These are phyloP conservation scores for Cylindrotheca fusiformis DNA, from an alignment of 108 stramenopile species.

Conservation along the genomic window DNA sequence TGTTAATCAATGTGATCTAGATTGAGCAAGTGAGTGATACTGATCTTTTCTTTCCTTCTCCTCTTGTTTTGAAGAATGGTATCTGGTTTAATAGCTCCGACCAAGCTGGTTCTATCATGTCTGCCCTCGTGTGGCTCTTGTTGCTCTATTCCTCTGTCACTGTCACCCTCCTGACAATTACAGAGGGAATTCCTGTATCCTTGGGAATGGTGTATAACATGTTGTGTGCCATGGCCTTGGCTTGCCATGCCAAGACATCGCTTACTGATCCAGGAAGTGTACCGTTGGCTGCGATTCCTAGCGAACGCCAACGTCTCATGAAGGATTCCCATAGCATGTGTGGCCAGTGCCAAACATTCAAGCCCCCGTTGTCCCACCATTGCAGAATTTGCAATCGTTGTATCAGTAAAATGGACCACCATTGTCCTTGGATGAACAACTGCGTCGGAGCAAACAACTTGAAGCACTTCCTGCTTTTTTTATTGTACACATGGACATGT, in stretches of 20 bases:
- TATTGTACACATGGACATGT: slow-evolving; percentile 83
- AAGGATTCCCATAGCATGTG: slow-evolving; percentile 68
- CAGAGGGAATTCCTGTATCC: slow-evolving; percentile 49
- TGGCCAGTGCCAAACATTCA: slow-evolving; percentile 87
- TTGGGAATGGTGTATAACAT: slow-evolving; percentile 55
- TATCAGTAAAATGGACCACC: slow-evolving; percentile 93
- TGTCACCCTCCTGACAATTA: slow-evolving; percentile 55
- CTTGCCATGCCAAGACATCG: slow-evolving; percentile 73
- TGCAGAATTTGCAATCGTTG: slow-evolving; percentile 96
- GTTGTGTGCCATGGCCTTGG: slow-evolving; percentile 56
- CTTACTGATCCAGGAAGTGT: slow-evolving; percentile 93
- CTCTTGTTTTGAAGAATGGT: slow-evolving; percentile 45
- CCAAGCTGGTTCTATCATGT: slow-evolving; percentile 71
- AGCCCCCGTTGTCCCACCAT: slow-evolving; percentile 91
- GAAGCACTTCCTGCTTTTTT: slow-evolving; percentile 91
- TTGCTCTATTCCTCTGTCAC: slow-evolving; percentile 64
- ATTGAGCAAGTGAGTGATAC: slow-evolving; percentile 2
- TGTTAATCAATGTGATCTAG: too few relatives aligned
- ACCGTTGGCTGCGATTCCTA: slow-evolving; percentile 67
- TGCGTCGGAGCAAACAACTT: slow-evolving; percentile 19
- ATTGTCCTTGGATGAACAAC: slow-evolving; percentile 91
- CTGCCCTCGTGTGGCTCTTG: slow-evolving; percentile 58
- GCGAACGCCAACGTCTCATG: slow-evolving; percentile 50
- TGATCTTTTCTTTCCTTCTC: background rate
- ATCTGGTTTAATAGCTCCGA: slow-evolving; percentile 72